These are phyloP conservation scores for Rhododendron ovatum DNA, from an alignment of 148 eudicot genomes.

Conservation along the genomic window DNA sequence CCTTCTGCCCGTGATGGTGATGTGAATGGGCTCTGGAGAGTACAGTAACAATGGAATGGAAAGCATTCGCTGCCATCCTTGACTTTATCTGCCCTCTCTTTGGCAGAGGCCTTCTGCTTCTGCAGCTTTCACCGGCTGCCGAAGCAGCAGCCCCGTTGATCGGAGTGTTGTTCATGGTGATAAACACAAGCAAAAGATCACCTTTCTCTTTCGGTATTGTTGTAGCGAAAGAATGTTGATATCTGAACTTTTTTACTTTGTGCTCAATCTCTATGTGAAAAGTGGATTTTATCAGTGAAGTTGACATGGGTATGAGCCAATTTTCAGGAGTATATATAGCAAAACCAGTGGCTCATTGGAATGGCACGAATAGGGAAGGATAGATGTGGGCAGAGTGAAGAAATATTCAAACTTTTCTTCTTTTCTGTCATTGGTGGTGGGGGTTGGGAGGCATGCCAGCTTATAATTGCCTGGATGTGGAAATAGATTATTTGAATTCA, in stretches of 20 bases:
- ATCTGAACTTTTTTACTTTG: background rate
- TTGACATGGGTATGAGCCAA: constrained; percentile 3
- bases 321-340: constrained; percentile 7
- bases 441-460: constrained; percentile 15
- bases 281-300: background rate
- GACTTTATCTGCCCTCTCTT: constrained; percentile 51
- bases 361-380: background rate
- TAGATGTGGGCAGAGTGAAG: background rate
- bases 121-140: constrained; percentile 16
- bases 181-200: background rate
- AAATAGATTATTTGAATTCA: too few species aligned
- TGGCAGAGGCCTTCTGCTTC: constrained; percentile 34
- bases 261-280: background rate
- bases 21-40: constrained; percentile 21
- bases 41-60: constrained; percentile 27
- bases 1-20: background rate
- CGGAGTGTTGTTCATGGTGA: constrained; percentile 24
- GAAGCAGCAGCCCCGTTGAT: constrained; percentile 14
- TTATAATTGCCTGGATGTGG: background rate
- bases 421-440: background rate
- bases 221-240: background rate
- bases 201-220: background rate
- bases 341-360: background rate
- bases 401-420: background rate
- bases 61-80: constrained; percentile 44